Evolutionary conservation across 108 stramenopile genomes (phyloP).

Genomic region (Skeletonema marinoi): DNA sequence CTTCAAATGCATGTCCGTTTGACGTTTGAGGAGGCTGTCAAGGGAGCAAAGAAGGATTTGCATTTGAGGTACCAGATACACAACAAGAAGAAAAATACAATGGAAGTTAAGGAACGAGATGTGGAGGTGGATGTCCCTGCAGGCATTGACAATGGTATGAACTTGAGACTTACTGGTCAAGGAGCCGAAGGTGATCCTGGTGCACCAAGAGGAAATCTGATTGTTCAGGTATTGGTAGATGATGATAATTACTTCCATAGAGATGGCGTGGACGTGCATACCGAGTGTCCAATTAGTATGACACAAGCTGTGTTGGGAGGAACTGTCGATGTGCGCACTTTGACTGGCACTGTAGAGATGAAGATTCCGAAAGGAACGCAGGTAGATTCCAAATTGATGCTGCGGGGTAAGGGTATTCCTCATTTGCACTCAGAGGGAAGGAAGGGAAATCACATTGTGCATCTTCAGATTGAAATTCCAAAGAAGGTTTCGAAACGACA

Average conservation of each 20-base stretch:
- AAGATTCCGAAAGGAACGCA: constrained; percentile 93
- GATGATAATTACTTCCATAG: constrained; percentile 90
- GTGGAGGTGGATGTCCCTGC: constrained; percentile 90
- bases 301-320: constrained; percentile 92
- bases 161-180: constrained; percentile 82
- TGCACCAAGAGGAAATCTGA: constrained; percentile 86
- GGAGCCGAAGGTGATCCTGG: constrained; percentile 94
- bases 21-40: constrained; percentile 91
- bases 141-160: constrained; percentile 95
- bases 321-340: constrained; percentile 92
- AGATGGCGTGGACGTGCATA: constrained; percentile 87
- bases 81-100: constrained; percentile 63
- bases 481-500: constrained; percentile 87
- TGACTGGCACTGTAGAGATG: constrained; percentile 94
- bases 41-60: constrained; percentile 82
- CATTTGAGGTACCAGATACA: constrained; percentile 74
- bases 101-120: constrained; percentile 77
- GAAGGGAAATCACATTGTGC: constrained; percentile 95
- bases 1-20: constrained; percentile 85
- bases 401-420: constrained; percentile 93
- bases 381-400: constrained; percentile 88
- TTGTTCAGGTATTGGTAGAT: constrained; percentile 88
- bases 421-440: constrained; percentile 55
- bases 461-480: constrained; percentile 92
- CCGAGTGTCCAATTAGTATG: constrained; percentile 73